A percentile compares a stretch with the other conserved stretches of the same genome.
phyloP scores from a whole-genome alignment of 352 stramenopile species.

The Pythium periplocum region DNA sequence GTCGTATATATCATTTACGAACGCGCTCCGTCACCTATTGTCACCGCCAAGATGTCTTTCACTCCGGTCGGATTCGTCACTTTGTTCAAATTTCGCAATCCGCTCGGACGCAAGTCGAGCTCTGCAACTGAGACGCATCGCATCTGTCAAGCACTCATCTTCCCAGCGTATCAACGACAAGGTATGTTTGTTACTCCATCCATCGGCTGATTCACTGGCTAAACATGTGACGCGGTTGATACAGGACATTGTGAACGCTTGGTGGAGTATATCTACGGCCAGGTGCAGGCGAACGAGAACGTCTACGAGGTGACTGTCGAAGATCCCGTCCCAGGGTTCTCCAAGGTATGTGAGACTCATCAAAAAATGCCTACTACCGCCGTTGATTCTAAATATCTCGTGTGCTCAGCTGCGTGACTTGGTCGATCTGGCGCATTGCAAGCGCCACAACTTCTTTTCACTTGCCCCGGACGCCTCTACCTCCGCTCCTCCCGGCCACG shows the following conservation, averaged over 20 bases:
- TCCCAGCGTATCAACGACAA: constrained; percentile 76
- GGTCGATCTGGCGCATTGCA: constrained; percentile 64
- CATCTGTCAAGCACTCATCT: constrained; percentile 81
- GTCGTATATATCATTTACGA: constrained; percentile 78
- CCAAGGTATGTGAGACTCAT: constrained; percentile 26
- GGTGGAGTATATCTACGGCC: constrained; percentile 55
- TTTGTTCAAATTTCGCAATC: constrained; percentile 82
- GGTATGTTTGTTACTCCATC: constrained; percentile 16
- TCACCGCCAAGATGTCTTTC: constrained; percentile 15
- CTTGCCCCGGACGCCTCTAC: constrained; percentile 24
- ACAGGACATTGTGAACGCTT: constrained; percentile 70
- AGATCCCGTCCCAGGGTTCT: constrained; percentile 76
- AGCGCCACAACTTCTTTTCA: constrained; percentile 56
- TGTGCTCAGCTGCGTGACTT: constrained; percentile 54
- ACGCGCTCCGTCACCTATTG: constrained; percentile 7
- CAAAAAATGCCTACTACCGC: background rate
- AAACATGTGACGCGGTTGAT: no score
- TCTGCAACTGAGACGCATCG: constrained; percentile 61
- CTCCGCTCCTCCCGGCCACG: constrained; percentile 14
- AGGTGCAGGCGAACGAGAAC: constrained; percentile 38
- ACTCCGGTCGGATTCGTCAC: constrained; percentile 66
- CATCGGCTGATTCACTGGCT: no score
- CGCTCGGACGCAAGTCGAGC: constrained; percentile 46
- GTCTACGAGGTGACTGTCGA: constrained; percentile 85
- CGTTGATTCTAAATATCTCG: background rate